These are phyloP conservation scores for Acer negundo DNA, from an alignment of 345 rosid species.

Conservation along the genomic window DNA sequence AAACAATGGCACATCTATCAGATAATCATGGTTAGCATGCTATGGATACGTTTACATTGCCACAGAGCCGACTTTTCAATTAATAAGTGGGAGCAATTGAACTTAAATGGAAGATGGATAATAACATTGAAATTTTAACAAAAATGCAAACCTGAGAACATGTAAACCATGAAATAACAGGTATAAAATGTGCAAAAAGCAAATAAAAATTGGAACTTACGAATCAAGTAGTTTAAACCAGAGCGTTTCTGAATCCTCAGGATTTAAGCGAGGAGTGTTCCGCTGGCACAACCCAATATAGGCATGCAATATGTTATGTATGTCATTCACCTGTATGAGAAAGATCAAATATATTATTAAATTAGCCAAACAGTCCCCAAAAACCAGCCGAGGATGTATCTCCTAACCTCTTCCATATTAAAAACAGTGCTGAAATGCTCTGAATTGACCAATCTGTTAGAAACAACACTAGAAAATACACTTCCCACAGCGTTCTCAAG, in stretches of 20 bases:
- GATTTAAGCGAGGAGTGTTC: conserved; percentile 94
- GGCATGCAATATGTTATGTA: conserved; percentile 56
- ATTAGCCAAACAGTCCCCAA: background rate
- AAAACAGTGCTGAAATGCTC: conserved; percentile 45
- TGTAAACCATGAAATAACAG: background rate
- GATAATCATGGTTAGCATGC: background rate
- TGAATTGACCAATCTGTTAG: conserved; percentile 34
- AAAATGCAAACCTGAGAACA: background rate
- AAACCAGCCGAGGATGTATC: background rate
- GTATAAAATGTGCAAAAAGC: background rate
- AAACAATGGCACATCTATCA: background rate
- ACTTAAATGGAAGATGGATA: background rate
- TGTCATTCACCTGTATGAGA: conserved; percentile 61
- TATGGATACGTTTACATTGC: background rate
- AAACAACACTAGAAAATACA: conserved; percentile 37
- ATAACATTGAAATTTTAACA: background rate
- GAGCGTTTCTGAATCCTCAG: conserved; percentile 91
- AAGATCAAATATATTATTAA: conserved; percentile 18
- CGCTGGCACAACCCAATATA: conserved; percentile 89
- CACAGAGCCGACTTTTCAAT: background rate
- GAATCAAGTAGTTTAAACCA: conserved; percentile 95
- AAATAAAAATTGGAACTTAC: conserved; percentile 48
- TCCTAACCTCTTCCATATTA: conserved; percentile 65
- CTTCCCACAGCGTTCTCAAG: conserved; percentile 62
- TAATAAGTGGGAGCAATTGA: background rate